These are phyloP conservation scores for Glaciozyma antarctica DNA, from an alignment of 768 basidiomycete genomes.

Conservation along the genomic window DNA sequence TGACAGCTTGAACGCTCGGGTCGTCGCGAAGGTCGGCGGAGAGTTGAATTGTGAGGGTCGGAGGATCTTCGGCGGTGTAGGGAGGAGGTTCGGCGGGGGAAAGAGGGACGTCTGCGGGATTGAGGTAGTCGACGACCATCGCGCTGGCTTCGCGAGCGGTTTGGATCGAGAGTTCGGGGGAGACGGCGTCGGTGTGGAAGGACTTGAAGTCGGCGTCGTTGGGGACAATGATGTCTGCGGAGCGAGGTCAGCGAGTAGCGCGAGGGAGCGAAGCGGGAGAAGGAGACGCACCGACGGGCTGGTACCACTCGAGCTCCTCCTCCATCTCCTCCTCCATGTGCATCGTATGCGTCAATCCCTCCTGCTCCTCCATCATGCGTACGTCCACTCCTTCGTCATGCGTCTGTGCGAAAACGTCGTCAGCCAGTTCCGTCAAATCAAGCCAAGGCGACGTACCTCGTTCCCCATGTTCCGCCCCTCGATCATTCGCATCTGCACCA, in stretches of 20 bases:
- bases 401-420: too few relatives aligned
- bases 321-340: slow-evolving; percentile 24
- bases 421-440: neutral
- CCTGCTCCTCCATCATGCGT: slow-evolving; percentile 21
- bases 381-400: slow-evolving; percentile 2
- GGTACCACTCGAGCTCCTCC: slow-evolving; percentile 20
- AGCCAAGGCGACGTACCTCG: too few relatives aligned
- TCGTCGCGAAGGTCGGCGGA: neutral
- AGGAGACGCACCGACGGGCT: slow-evolving; percentile 11
- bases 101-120: neutral
- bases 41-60: slow-evolving; percentile 7
- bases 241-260: too few relatives aligned
- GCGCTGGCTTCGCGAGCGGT: slow-evolving; percentile 2
- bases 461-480: neutral
- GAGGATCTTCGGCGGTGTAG: neutral
- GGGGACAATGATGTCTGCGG: slow-evolving; percentile 4
- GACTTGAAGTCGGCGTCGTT: slow-evolving; percentile 8
- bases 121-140: slow-evolving; percentile 7
- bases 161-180: slow-evolving; percentile 4
- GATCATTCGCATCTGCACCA: slow-evolving; percentile 7
- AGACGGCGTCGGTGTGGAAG: neutral
- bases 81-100: slow-evolving; percentile 8
- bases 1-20: neutral
- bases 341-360: slow-evolving; percentile 14
- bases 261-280: neutral